Evolutionary conservation across 2,329 filamentous ascomycete genomes (phyloP), one percentile per base, ranked within the genome.

Genomic region (Thielaviopsis punctulata): DNA sequence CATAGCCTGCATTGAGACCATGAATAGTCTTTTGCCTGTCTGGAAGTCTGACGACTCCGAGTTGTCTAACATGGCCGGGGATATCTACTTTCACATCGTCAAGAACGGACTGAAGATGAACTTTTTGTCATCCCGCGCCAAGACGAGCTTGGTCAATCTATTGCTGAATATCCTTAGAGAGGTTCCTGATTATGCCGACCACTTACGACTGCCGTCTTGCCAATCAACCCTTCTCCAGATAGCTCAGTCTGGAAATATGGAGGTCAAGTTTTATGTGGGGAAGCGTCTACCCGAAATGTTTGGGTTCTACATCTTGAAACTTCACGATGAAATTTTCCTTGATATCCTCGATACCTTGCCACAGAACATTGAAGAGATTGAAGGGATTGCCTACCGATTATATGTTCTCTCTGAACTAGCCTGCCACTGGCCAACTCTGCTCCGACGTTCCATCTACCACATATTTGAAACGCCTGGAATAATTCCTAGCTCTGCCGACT

Each of bases 391-490:
- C 0, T 76, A 94, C 57, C 81, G 92, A 5, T 68, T 96, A 2
- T 77, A 85, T 56, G 77, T 86, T 8, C 69, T 96, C 10, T 78
- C 84, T 1, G 79, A 80, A 52, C 69, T 98, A 54, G 92, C 85
- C 22, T 85, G 86, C 25, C 69, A 72, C 49, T 96, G 90, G 86
- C 81, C 87, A 55, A 94, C 89, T 0, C 72, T 96, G 19, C 73
- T 95, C 44, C 82, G 89, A 49, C 80, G 84, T 57, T 88, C 87
- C 58, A 84, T 94, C 18, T 98, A 95, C 63, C 84, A 92, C 63
- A 88, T 96, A 21, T 95, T 96, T 59, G 92, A 96, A 63, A 87
- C 84, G 0, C 85, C 89, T 1, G 86, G 84, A 1, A 79, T 80
- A 53, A 77, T 94, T 13, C 66, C 74, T 2, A 66, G 69, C 10